Base-by-base conservation (phyloP, 1,139 yeast species). In the Hyphopichia pseudoburtonii region DNA sequence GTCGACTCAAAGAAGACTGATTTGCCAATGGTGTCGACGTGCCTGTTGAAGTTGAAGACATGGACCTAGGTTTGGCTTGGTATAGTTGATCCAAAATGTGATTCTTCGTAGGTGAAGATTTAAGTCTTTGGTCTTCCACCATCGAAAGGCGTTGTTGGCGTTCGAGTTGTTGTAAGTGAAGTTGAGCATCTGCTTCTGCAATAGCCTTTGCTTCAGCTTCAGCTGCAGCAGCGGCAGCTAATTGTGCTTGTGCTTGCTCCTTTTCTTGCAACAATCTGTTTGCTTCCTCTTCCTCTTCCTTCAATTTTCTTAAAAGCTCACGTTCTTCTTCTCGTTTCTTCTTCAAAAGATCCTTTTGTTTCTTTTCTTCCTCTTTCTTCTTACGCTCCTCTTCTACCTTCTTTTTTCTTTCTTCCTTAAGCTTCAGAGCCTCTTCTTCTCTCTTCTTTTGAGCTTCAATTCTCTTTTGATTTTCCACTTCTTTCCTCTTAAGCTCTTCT, bases 371-470 rank as follows among this genome's bases (percentile, higher is more conserved):
- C 45, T 62, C 77, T 64, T 60, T 73, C 53, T 52, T 66, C 66
- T 37, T 57, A 37, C 58, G 57, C 50, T 57, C 69, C 43, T 55
- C 66, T 43, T 57, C 82, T 4, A 70, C 71, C 39, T 70, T 76
- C 52, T 67, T 73, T 50, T 68, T 66, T 41, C 73, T 68, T 36
- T 65, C 73, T 45, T 72, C 78, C 45, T 71, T 54, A 44, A 60
- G 44, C 36, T 48, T 57, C 41, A 53, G 56, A 12, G 62, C 57
- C 35, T 68, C 71, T 44, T 79, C 84, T 38, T 66, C 79, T 50
- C 69, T 76, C 45, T 70, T 70, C 39, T 66, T 65, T 19, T 81
- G 78, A 1, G 77, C 76, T 46, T 80, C 73, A 3, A 57, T 51
- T 41, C 57, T 57, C 46, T 57, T 64, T 37, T 56, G 58, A 33